A percentile compares a stretch with the other conserved stretches of the same genome.
Evolutionary conservation across 257 asterid genomes (phyloP).

Genomic region (Lithospermum erythrorhizon): DNA sequence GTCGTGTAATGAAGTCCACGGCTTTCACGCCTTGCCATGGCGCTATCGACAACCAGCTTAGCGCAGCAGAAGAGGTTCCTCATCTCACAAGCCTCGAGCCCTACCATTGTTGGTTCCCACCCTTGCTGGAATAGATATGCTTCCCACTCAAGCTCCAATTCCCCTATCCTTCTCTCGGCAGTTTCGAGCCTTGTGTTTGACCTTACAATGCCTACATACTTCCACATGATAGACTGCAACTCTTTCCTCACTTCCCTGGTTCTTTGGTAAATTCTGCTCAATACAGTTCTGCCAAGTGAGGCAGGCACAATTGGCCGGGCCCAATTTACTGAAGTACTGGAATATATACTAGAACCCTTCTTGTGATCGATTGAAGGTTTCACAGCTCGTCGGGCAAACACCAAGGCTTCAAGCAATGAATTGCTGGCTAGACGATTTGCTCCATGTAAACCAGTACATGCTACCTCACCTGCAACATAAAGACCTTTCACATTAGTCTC

Average conservation of each 20-base stretch:
- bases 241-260: conserved; percentile 65
- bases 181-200: conserved; percentile 60
- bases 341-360: conserved; percentile 24
- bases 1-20: conserved; percentile 81
- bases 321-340: conserved; percentile 44
- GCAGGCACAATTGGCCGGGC: conserved; percentile 48
- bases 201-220: conserved; percentile 76
- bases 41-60: conserved; percentile 78
- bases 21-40: conserved; percentile 85
- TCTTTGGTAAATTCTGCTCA: conserved; percentile 24
- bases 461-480: conserved; percentile 93
- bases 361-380: conserved; percentile 68
- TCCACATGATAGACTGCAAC: conserved; percentile 82
- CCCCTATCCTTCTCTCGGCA: conserved; percentile 72
- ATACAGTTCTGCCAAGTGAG: conserved; percentile 30
- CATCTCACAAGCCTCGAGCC: conserved; percentile 87
- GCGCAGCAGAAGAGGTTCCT: conserved; percentile 92
- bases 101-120: conserved; percentile 93
- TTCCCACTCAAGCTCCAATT: conserved; percentile 87
- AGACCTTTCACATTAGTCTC: conserved; percentile 84
- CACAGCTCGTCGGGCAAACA: conserved; percentile 88
- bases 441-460: conserved; percentile 93
- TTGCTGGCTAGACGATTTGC: conserved; percentile 95
- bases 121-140: conserved; percentile 71
- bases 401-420: conserved; percentile 88